These are phyloP conservation scores for Paecilomyces sp. DNA, from an alignment of 2,329 filamentous ascomycete genomes.

Conservation along the genomic window DNA sequence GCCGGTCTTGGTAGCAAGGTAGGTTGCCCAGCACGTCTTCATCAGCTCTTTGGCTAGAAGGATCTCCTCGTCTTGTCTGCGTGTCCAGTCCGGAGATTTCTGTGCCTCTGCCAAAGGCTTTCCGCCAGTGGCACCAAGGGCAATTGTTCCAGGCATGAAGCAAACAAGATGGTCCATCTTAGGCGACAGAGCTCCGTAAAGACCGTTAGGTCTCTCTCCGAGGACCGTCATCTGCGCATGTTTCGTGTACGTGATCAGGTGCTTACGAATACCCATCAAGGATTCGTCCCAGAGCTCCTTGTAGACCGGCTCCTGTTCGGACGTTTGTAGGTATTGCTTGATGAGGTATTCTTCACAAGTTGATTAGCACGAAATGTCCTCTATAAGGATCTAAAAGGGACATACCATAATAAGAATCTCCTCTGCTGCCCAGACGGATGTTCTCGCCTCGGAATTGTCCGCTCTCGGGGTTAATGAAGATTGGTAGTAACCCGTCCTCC, in stretches of 20 bases:
- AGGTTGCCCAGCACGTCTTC: conserved; percentile 98
- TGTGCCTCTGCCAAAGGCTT: conserved; percentile 67
- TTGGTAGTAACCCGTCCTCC: conserved; percentile 79
- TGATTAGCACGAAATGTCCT: conserved; percentile 5
- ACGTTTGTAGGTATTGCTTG: conserved; percentile 96
- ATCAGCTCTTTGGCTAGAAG: conserved; percentile 80
- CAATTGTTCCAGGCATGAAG: conserved; percentile 95
- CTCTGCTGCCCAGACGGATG: conserved; percentile 85
- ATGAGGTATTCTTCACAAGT: conserved; percentile 70
- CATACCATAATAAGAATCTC: conserved; percentile 84
- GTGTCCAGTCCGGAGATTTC: conserved; percentile 64
- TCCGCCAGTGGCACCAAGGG: conserved; percentile 76
- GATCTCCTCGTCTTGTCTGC: conserved; percentile 80
- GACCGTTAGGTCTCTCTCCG: conserved; percentile 72
- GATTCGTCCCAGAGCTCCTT: conserved; percentile 89
- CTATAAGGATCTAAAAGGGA: conserved; percentile 1
- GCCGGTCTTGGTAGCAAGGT: conserved; percentile 80
- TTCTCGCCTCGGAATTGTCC: conserved; percentile 77
- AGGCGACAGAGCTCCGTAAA: conserved; percentile 59
- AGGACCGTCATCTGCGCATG: conserved; percentile 79
- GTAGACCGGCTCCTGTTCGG: conserved; percentile 77
- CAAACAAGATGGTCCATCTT: conserved; percentile 99
- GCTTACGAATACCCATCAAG: conserved; percentile 76
- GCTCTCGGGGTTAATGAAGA: conserved; percentile 74
- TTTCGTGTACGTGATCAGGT: conserved; percentile 83